These are phyloP conservation scores for Alternaria alternata DNA, from an alignment of 2,329 filamentous ascomycete species.

Conservation along the genomic window DNA sequence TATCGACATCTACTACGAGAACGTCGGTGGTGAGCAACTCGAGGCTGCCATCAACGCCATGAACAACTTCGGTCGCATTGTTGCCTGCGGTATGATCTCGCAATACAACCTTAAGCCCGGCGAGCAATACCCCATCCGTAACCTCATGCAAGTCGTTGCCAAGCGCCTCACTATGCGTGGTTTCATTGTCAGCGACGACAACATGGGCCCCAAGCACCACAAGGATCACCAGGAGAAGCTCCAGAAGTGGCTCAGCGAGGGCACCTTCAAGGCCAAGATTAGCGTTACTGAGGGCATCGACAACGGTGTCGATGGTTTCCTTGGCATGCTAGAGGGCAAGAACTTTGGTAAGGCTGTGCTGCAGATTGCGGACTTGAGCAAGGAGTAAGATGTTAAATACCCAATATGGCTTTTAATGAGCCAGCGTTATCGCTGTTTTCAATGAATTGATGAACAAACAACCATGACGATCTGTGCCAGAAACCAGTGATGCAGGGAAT, in stretches of 20 bases:
- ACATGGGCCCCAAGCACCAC: slow-evolving; percentile 71
- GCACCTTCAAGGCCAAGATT: slow-evolving; percentile 74
- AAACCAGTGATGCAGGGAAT: not conserved
- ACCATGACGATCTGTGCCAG: not conserved
- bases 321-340: slow-evolving; percentile 77
- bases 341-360: slow-evolving; percentile 89
- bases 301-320: slow-evolving; percentile 74
- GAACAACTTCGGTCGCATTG: slow-evolving; percentile 72
- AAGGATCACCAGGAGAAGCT: slow-evolving; percentile 79
- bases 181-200: slow-evolving; percentile 74
- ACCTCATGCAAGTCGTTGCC: slow-evolving; percentile 68
- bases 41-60: slow-evolving; percentile 71
- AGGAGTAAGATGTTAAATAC: slow-evolving; percentile 26
- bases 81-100: slow-evolving; percentile 71
- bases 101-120: slow-evolving; percentile 72
- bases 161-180: slow-evolving; percentile 77
- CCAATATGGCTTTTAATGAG: not conserved
- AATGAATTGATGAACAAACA: not conserved
- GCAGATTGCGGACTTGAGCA: slow-evolving; percentile 62
- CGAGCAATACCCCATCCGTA: slow-evolving; percentile 72
- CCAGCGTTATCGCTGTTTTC: not conserved
- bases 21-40: slow-evolving; percentile 78
- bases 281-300: slow-evolving; percentile 79
- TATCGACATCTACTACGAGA: slow-evolving; percentile 85
- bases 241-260: slow-evolving; percentile 78